Percentiles rank a stretch among this genome's conserved stretches.
phyloP scores from a whole-genome alignment of 208 protist genomes.

The Endotrypanum monterogeii region DNA sequence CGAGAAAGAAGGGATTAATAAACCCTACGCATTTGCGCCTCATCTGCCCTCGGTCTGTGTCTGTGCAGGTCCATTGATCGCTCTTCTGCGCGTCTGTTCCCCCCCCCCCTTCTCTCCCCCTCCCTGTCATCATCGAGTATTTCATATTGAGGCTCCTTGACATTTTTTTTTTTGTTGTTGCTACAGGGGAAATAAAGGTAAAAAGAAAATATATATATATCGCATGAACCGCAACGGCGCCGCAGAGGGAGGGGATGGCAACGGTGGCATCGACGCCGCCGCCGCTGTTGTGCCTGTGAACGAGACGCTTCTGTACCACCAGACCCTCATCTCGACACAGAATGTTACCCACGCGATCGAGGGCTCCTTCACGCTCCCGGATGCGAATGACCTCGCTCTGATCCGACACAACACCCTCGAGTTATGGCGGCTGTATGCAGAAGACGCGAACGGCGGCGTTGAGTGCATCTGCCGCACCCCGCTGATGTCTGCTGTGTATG shows the following conservation, averaged over 20 bases:
- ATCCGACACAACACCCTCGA: slow-evolving; percentile 69
- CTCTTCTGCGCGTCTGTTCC: too few species aligned
- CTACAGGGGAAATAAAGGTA: too few species aligned
- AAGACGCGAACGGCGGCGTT: slow-evolving; percentile 34
- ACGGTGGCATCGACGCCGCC: neutral
- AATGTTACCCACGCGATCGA: slow-evolving; percentile 69
- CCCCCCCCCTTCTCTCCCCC: too few species aligned
- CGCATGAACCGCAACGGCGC: slow-evolving; percentile 1
- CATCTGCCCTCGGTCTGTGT: too few species aligned
- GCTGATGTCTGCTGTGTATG: slow-evolving; percentile 61
- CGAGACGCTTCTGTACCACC: slow-evolving; percentile 73
- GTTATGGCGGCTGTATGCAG: slow-evolving; percentile 71
- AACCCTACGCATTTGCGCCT: too few species aligned
- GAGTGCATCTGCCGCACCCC: slow-evolving; percentile 72
- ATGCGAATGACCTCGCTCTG: slow-evolving; percentile 64
- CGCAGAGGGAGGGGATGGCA: neutral
- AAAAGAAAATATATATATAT: neutral
- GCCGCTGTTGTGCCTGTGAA: slow-evolving; percentile 24
- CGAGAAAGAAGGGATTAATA: too few species aligned
- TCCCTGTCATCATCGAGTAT: too few species aligned
- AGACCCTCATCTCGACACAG: slow-evolving; percentile 82
- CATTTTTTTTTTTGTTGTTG: neutral
- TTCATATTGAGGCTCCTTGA: neutral
- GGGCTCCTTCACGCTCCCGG: slow-evolving; percentile 77
- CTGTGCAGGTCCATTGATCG: too few species aligned